Conservation (phyloP, 164 flowering plant genomes). For the Magnolia kwangsiensis region DNA sequence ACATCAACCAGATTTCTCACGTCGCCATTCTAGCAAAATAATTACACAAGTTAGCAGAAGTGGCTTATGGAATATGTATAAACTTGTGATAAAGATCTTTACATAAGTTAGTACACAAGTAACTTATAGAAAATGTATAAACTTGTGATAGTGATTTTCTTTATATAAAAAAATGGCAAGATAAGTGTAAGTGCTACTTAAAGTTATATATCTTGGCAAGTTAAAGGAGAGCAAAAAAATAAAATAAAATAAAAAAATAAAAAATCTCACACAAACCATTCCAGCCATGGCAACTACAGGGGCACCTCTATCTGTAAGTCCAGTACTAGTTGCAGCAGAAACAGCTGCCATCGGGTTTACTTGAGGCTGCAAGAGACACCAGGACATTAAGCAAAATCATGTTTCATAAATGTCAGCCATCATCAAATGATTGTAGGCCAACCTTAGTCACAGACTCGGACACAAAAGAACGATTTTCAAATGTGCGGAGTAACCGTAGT, state of each 20-base stretch:
- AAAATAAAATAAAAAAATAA: background rate
- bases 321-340: conserved; percentile 9
- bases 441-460: conserved; percentile 58
- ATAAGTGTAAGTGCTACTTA: background rate
- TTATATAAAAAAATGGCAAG: background rate
- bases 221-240: background rate
- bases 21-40: conserved; percentile 53
- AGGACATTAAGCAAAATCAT: background rate
- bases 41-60: background rate
- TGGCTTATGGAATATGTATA: no score
- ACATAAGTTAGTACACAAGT: no score
- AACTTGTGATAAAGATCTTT: background rate
- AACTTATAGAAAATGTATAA: background rate
- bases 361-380: conserved; percentile 4
- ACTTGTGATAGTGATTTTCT: background rate
- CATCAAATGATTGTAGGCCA: background rate
- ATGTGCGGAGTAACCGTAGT: conserved; percentile 48
- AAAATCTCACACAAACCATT: conserved; percentile 6
- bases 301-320: conserved; percentile 9
- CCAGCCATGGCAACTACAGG: conserved; percentile 5
- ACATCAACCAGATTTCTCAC: conserved; percentile 55
- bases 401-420: background rate
- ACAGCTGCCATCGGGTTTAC: conserved; percentile 3
- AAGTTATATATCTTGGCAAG: background rate
- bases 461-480: conserved; percentile 48